A percentile compares a stretch with the other conserved stretches of the same genome.
Conservation (phyloP, 2,329 filamentous ascomycete genomes). For the Diaporthe citriasiana region DNA sequence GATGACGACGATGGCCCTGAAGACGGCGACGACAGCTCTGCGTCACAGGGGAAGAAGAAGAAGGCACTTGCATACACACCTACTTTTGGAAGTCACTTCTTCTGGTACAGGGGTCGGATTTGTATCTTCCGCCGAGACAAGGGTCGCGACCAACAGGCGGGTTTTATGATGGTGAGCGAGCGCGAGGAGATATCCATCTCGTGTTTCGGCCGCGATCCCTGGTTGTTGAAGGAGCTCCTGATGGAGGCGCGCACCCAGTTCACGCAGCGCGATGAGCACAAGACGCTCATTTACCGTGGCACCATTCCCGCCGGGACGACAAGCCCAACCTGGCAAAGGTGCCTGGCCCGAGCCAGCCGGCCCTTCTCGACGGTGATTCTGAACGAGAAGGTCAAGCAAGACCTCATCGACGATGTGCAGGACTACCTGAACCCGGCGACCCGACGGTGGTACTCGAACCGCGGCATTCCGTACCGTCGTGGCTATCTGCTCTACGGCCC, state of each 20-base stretch:
- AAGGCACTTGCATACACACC: slow-evolving; percentile 75
- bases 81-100: slow-evolving; percentile 75
- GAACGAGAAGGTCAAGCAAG: slow-evolving; percentile 70
- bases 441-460: slow-evolving; percentile 83
- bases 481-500: slow-evolving; percentile 88
- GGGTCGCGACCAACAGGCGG: slow-evolving; percentile 58
- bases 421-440: slow-evolving; percentile 75
- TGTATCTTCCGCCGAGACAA: slow-evolving; percentile 70
- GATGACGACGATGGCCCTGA: slow-evolving; percentile 62
- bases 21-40: slow-evolving; percentile 50
- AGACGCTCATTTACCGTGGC: slow-evolving; percentile 76
- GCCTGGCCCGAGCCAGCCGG: slow-evolving; percentile 71
- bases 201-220: slow-evolving; percentile 73
- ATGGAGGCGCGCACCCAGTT: slow-evolving; percentile 69
- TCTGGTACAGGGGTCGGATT: slow-evolving; percentile 73
- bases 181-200: slow-evolving; percentile 72
- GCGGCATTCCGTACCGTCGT: slow-evolving; percentile 87
- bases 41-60: slow-evolving; percentile 53
- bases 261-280: slow-evolving; percentile 69
- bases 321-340: slow-evolving; percentile 71
- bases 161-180: slow-evolving; percentile 60
- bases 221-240: slow-evolving; percentile 73
- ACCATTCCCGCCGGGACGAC: slow-evolving; percentile 56
- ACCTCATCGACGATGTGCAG: slow-evolving; percentile 71
- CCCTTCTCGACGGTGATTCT: slow-evolving; percentile 77